Evolutionary conservation across 371 early-diverging fungal genomes (phyloP).

Genomic region (Rhizomucor pusillus): DNA sequence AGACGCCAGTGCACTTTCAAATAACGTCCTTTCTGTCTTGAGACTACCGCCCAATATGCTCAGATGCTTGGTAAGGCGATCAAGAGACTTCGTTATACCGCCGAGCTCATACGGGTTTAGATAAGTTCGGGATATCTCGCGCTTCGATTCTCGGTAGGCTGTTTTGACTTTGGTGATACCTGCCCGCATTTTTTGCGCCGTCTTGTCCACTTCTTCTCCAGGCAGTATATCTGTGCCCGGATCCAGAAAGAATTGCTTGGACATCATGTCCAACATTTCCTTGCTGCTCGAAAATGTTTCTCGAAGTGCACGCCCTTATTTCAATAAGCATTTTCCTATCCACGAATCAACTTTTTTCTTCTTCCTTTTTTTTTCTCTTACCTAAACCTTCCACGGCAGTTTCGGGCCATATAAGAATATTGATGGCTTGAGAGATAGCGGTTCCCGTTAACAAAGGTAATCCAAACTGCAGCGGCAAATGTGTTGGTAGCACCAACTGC

Average conservation of each 20-base stretch:
- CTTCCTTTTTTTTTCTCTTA: slow-evolving; percentile 7
- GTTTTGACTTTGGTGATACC: slow-evolving; percentile 47
- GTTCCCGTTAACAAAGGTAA: slow-evolving; percentile 23
- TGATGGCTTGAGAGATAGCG: slow-evolving; percentile 31
- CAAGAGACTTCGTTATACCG: slow-evolving; percentile 33
- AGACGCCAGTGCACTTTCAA: slow-evolving; percentile 38
- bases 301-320: slow-evolving; percentile 35
- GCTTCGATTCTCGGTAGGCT: slow-evolving; percentile 47
- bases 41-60: slow-evolving; percentile 43
- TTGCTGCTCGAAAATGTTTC: slow-evolving; percentile 40
- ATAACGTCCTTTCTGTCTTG: slow-evolving; percentile 40
- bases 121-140: slow-evolving; percentile 45
- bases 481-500: slow-evolving; percentile 6
- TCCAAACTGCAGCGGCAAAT: slow-evolving; percentile 15
- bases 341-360: too few relatives aligned
- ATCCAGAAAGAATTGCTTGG: slow-evolving; percentile 46
- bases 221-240: slow-evolving; percentile 29
- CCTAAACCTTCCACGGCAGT: slow-evolving; percentile 48
- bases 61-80: slow-evolving; percentile 40
- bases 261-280: slow-evolving; percentile 43
- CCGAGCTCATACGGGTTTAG: slow-evolving; percentile 39
- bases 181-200: slow-evolving; percentile 32
- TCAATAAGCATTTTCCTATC: too few relatives aligned
- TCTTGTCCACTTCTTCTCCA: slow-evolving; percentile 28
- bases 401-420: slow-evolving; percentile 48